phyloP scores from a whole-genome alignment of 2,329 filamentous ascomycete genomes.

The Alternaria ventricosa region DNA sequence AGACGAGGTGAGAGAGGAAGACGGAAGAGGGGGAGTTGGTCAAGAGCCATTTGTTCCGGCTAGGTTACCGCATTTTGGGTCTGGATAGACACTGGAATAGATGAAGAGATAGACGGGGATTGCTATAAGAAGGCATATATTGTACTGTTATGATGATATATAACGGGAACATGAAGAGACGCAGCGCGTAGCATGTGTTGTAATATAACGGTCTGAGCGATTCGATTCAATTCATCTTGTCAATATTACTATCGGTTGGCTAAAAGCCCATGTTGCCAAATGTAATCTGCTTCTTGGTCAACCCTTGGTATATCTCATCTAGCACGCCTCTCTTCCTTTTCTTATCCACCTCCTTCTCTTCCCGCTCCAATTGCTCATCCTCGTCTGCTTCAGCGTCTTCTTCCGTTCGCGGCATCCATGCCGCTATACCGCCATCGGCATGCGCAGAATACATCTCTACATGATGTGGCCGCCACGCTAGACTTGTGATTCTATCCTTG shows the following conservation, averaged over 20 bases:
- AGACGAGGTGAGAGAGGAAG: constrained; percentile 20
- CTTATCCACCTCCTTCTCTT: constrained; percentile 41
- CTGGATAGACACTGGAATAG: not conserved
- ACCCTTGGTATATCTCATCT: constrained; percentile 77
- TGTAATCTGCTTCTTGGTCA: constrained; percentile 75
- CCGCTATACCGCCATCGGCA: constrained; percentile 80
- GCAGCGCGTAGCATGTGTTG: not conserved
- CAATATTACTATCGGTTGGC: not conserved
- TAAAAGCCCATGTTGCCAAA: constrained; percentile 49
- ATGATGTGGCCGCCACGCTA: constrained; percentile 76
- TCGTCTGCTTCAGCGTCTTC: constrained; percentile 55
- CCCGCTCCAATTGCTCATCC: constrained; percentile 48
- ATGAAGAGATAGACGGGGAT: not conserved
- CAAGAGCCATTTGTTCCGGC: constrained; percentile 42
- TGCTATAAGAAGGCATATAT: not conserved
- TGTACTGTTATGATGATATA: not conserved
- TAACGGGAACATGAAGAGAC: not conserved
- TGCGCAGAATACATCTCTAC: constrained; percentile 84
- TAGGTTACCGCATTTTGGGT: constrained; percentile 41
- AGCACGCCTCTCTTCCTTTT: constrained; percentile 79
- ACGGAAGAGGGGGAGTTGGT: constrained; percentile 8
- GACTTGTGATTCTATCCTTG: constrained; percentile 67
- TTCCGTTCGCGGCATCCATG: constrained; percentile 72
- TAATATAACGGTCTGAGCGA: not conserved
- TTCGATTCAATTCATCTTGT: not conserved